Evolutionary conservation across 164 flowering plant genomes (phyloP).

Genomic region (Magnolia officinalis): DNA sequence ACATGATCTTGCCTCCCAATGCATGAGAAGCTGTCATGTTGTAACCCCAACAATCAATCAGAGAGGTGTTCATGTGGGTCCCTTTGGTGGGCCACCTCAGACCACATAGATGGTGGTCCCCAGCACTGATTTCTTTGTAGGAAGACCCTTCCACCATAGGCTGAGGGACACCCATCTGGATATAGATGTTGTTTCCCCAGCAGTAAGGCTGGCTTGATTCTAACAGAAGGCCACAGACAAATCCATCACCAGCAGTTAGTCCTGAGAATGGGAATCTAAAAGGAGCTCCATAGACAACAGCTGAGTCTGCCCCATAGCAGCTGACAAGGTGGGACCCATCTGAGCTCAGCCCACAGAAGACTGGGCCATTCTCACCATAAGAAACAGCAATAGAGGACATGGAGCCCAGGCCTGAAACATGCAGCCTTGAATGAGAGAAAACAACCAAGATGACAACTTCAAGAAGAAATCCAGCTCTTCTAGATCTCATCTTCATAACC

Average conservation of each 20-base stretch:
- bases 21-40: conserved; percentile 81
- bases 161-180: conserved; percentile 82
- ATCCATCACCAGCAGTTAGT: conserved; percentile 84
- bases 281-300: conserved; percentile 72
- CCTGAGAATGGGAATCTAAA: conserved; percentile 53
- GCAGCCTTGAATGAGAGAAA: conserved; percentile 28
- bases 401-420: conserved; percentile 69
- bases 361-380: conserved; percentile 90
- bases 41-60: conserved; percentile 97
- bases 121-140: conserved; percentile 84
- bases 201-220: conserved; percentile 76
- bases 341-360: conserved; percentile 72
- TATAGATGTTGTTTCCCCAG: conserved; percentile 79
- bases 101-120: conserved; percentile 89
- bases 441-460: conserved; percentile 28
- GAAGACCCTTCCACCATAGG: conserved; percentile 54
- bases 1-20: conserved; percentile 55
- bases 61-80: conserved; percentile 34
- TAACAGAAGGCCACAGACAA: conserved; percentile 84
- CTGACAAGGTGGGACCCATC: conserved; percentile 78
- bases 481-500: conserved; percentile 20
- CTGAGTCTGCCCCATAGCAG: conserved; percentile 82
- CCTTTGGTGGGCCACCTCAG: conserved; percentile 48
- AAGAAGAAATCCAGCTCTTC: conserved; percentile 27
- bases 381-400: conserved; percentile 92